phyloP scores from a whole-genome alignment of 1,139 yeast genomes.

The Candida frijolesensis region DNA sequence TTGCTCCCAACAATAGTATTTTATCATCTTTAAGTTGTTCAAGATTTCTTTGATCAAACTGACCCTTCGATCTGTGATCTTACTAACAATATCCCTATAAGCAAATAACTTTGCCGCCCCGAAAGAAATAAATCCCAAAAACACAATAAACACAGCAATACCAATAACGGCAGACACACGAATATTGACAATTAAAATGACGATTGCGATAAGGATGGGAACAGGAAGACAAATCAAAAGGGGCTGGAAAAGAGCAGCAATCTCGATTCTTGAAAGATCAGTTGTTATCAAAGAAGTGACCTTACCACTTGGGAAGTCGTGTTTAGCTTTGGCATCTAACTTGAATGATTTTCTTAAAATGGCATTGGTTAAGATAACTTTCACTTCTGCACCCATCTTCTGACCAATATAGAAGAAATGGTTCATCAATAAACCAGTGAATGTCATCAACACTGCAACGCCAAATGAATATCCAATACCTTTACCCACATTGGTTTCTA shows the following conservation, averaged over 20 bases:
- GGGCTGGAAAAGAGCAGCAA: slow-evolving; percentile 73
- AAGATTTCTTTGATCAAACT: slow-evolving; percentile 64
- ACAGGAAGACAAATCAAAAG: slow-evolving; percentile 63
- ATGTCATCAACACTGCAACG: slow-evolving; percentile 25
- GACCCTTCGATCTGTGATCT: slow-evolving; percentile 61
- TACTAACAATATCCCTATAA: slow-evolving; percentile 46
- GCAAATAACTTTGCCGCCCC: slow-evolving; percentile 41
- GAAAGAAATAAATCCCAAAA: slow-evolving; percentile 41
- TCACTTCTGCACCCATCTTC: slow-evolving; percentile 43
- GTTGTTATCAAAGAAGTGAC: slow-evolving; percentile 65
- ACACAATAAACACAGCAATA: slow-evolving; percentile 37
- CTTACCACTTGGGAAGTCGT: slow-evolving; percentile 32
- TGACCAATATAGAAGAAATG: slow-evolving; percentile 65
- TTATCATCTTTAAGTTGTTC: slow-evolving; percentile 66
- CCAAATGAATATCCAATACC: slow-evolving; percentile 46
- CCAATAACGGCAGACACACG: slow-evolving; percentile 79
- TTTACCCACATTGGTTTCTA: slow-evolving; percentile 24
- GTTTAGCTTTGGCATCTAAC: slow-evolving; percentile 29
- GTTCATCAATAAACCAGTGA: slow-evolving; percentile 53
- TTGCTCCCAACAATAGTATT: slow-evolving; percentile 68
- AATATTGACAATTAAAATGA: slow-evolving; percentile 64
- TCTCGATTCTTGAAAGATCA: slow-evolving; percentile 77
- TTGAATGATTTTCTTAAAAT: slow-evolving; percentile 35
- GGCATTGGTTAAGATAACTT: slow-evolving; percentile 38
- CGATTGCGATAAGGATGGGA: slow-evolving; percentile 61